phyloP scores from a whole-genome alignment of 176 grass and related monocot genomes.

The Zizania latifolia region DNA sequence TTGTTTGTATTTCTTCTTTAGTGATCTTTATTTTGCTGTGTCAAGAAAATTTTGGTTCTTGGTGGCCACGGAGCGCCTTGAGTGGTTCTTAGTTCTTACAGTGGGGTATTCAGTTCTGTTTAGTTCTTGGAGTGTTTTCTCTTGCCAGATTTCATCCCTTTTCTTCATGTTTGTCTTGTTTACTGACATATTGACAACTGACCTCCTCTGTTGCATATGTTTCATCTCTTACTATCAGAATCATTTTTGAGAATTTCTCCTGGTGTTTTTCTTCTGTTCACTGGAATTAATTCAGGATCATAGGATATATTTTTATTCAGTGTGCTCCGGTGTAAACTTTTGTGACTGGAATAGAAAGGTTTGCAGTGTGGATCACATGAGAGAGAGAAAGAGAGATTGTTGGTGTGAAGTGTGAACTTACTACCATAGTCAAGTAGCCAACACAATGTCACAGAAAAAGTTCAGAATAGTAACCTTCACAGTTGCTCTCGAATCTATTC shows the following conservation, averaged over 20 bases:
- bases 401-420: neutral
- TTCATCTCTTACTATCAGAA: neutral
- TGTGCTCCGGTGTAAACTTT: neutral
- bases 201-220: neutral
- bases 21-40: neutral
- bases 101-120: neutral
- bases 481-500: neutral
- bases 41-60: neutral
- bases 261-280: neutral
- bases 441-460: neutral
- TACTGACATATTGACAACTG: neutral
- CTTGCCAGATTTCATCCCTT: neutral
- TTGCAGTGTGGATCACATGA: neutral
- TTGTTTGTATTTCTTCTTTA: neutral
- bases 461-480: slow-evolving; percentile 1
- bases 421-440: neutral
- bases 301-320: neutral
- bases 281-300: neutral
- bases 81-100: neutral
- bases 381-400: no score
- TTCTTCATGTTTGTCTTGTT: neutral
- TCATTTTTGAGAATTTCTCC: neutral
- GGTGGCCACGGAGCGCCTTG: neutral
- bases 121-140: slow-evolving; percentile 12
- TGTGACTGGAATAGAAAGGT: neutral